Base-by-base conservation (phyloP, 768 basidiomycete species). In the Tylopilus balloui region DNA sequence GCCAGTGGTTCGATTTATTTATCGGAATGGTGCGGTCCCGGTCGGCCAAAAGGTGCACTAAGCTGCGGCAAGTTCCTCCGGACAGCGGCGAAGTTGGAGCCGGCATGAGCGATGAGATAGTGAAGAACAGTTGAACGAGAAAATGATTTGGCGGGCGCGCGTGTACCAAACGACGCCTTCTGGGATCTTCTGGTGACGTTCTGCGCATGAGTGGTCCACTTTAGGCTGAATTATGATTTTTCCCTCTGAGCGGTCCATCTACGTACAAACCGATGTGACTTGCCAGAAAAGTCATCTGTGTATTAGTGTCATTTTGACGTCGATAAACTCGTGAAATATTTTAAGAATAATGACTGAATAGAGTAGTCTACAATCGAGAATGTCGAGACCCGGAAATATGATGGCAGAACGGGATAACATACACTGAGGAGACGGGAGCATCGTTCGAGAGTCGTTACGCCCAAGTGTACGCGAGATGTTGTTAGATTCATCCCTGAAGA, bases 301-400 rank as follows among this genome's bases (percentile, higher is more conserved):
- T 32, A 20, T 43, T 12, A 14, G 29, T 9, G 34, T 40, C n/a
- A 29, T 39, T 19, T 31, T n/a, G 23, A 28, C 1, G 12, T 45
- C n/a, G 39, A 24, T 8, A 13, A 35, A 28, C 8, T 35, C 8
- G 25, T 43, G 19, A 32, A 51, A 37, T 45, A 49, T 48, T 24
- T 6, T 41, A 41, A 42, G 13, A 19, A 29, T 28, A 47, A 42
- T 34, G 24, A 21, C 15, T 13, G 41, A 39, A 47, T 42, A 51
- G 31, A 21, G 35, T 47, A 59, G 23, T 47, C 31, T 31, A 54
- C 39, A 15, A 27, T 35, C n/a, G n/a, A 19, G 8, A 35, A 23
- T 19, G 15, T 20, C 20, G n/a, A 21, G 48, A 15, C 9, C 20
- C 19, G 3, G 11, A 28, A 36, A 21, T 5, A 32, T 13, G 17